Conservation (phyloP, 2,329 filamentous ascomycete species). For the Epichloe brachyelytri region DNA sequence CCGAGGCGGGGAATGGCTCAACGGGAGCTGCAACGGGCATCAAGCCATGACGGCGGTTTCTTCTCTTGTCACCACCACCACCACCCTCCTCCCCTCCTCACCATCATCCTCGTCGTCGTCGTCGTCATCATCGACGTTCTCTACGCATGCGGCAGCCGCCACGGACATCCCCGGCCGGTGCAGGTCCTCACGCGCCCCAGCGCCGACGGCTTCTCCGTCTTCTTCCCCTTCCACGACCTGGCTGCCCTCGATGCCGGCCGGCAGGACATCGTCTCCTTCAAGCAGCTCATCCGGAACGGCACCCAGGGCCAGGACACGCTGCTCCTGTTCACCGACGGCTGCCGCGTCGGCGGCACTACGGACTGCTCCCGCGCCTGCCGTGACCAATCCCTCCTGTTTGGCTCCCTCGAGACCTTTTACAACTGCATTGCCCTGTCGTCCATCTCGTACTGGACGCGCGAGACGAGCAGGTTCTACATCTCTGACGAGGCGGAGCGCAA, state of each 20-base stretch:
- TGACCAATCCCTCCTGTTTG: slow-evolving; percentile 17
- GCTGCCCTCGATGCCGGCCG: slow-evolving; percentile 15
- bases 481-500: slow-evolving; percentile 22
- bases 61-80: background rate
- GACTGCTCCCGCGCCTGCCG: slow-evolving; percentile 23
- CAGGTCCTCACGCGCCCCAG: slow-evolving; percentile 13
- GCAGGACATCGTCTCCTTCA: slow-evolving; percentile 17
- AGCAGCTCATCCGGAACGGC: slow-evolving; percentile 21
- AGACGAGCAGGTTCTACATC: slow-evolving; percentile 17
- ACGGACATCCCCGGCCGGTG: slow-evolving; percentile 11
- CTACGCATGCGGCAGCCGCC: background rate
- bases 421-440: slow-evolving; percentile 25
- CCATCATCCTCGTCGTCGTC: background rate
- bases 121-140: background rate
- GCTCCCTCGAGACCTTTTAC: slow-evolving; percentile 25
- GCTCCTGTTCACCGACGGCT: slow-evolving; percentile 20
- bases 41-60: background rate
- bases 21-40: background rate
- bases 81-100: background rate
- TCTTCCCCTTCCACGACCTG: slow-evolving; percentile 26
- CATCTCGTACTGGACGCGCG: slow-evolving; percentile 20
- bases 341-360: slow-evolving; percentile 14
- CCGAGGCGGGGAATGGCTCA: background rate
- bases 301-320: slow-evolving; percentile 20
- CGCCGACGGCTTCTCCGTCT: slow-evolving; percentile 21